phyloP scores from a whole-genome alignment of 768 basidiomycete genomes.

The Rhizopogon vinicolor region DNA sequence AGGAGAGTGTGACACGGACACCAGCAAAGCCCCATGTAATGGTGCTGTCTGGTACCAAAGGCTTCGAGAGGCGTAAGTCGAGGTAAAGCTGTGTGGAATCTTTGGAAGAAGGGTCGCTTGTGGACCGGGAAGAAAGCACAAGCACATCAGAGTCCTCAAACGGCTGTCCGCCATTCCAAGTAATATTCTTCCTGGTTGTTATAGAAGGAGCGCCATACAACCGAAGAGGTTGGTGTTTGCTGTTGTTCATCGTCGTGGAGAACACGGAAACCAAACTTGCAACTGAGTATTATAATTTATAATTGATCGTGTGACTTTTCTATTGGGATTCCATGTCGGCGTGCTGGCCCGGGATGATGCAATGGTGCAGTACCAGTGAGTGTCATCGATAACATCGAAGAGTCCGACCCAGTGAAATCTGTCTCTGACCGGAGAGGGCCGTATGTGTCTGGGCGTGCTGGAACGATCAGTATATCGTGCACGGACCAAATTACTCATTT shows the following conservation, averaged over 20 bases:
- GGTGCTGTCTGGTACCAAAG: not conserved
- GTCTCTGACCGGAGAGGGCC: no score
- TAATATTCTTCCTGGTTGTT: conserved; percentile 16
- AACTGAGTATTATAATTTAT: no score
- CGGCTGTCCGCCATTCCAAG: conserved; percentile 14
- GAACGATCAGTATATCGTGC: no score
- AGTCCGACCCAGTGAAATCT: no score
- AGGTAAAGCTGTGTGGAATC: conserved; percentile 13
- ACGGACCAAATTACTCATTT: no score
- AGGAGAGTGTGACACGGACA: conserved; percentile 5
- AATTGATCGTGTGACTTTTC: no score
- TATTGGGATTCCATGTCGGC: no score
- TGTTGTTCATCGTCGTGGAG: not conserved
- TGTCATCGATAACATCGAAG: no score
- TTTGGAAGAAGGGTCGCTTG: conserved; percentile 8
- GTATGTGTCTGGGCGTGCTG: no score
- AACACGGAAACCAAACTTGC: no score
- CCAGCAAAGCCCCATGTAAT: conserved; percentile 14
- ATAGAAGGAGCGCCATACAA: conserved; percentile 16
- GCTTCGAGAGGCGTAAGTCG: conserved; percentile 13
- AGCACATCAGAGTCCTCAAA: conserved; percentile 24
- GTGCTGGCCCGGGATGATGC: no score
- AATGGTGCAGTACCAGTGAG: no score
- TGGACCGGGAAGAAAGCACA: conserved; percentile 22
- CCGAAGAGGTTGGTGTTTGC: not conserved